Base-by-base conservation (phyloP, 2,329 filamentous ascomycete genomes). In the Fusarium pilosicola region DNA sequence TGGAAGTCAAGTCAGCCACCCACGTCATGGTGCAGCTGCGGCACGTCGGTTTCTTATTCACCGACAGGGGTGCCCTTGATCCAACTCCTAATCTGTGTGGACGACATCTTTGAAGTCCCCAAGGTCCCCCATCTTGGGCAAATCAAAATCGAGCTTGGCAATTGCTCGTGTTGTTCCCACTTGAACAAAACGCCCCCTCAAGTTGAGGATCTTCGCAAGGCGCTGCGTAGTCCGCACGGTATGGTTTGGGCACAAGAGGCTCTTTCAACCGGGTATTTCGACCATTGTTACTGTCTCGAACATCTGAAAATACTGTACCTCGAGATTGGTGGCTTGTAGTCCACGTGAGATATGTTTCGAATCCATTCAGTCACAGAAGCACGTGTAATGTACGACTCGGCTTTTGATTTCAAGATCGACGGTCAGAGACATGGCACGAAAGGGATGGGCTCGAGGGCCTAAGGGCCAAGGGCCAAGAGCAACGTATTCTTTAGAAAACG, bases 11-110 rank as follows among this genome's bases (percentile, higher is more conserved):
- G 62, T 67, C 65, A 74, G 76, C 76, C 76, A 75, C 60, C 59
- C 45, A 79, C 77, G 77, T 79, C 77, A 79, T 71, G 75, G n/a
- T 68, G 61, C n/a, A 67, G 55, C 41, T 46, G 41, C 54, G 51
- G 62, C 68, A 65, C 65, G 74, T 74, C 57, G 45, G 57, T 56
- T 62, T 74, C 46, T 68, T 52, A 73, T 78, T 73, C 70, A 67
- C 60, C 42, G 60, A 65, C 57, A 62, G 34, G 42, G 73, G 36
- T 15, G 41, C 28, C 52, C 56, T 63, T 63, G 54, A 34, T 58
- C 14, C 15, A 34, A n/a, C 34, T 39, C 30, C 24, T 26, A 30
- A 51, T 28, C 39, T 49, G 28, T 44, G 44, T 65, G 55, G 64
- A 45, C 38, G 42, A 26, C 41, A 39, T 54, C 38, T 68, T 46